Evolutionary conservation across 345 rosid genomes (phyloP).

Genomic region (Laguncularia racemosa): DNA sequence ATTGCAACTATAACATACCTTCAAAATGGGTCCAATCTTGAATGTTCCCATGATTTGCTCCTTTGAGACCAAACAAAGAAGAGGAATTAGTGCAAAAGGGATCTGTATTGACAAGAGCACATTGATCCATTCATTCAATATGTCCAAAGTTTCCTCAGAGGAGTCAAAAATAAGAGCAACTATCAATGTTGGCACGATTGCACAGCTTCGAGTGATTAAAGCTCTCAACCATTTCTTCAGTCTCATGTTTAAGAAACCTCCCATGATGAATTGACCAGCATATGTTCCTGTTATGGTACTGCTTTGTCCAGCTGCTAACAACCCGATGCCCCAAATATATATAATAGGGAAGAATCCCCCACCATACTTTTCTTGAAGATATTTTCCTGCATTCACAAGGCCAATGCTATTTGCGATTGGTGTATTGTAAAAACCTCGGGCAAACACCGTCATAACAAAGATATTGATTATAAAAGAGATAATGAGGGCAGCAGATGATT

Average conservation of each 20-base stretch:
- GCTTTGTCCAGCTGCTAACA: constrained; percentile 93
- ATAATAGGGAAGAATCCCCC: constrained; percentile 86
- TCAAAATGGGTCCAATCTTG: constrained; percentile 57
- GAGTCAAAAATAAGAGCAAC: constrained; percentile 76
- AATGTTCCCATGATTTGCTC: constrained; percentile 80
- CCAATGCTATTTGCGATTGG: constrained; percentile 69
- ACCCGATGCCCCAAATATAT: constrained; percentile 88
- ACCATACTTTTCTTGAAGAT: constrained; percentile 80
- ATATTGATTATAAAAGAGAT: constrained; percentile 82
- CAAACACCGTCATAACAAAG: constrained; percentile 85
- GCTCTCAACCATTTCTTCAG: constrained; percentile 95
- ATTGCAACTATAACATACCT: constrained; percentile 37
- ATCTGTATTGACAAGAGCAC: constrained; percentile 85
- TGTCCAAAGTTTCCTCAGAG: constrained; percentile 59
- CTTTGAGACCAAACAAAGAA: constrained; percentile 75
- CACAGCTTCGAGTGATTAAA: constrained; percentile 82
- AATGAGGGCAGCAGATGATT: constrained; percentile 62
- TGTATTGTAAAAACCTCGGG: constrained; percentile 78
- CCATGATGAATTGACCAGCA: constrained; percentile 96
- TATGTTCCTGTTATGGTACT: constrained; percentile 92
- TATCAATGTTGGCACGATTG: constrained; percentile 72
- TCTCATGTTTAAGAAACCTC: constrained; percentile 80
- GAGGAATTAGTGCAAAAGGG: constrained; percentile 87
- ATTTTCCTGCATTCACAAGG: constrained; percentile 76
- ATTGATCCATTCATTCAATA: constrained; percentile 83